A percentile compares a stretch with the other conserved stretches of the same genome.
These are phyloP conservation scores for Zarea fungicola DNA, from an alignment of 2,329 filamentous ascomycete genomes.

Conservation along the genomic window DNA sequence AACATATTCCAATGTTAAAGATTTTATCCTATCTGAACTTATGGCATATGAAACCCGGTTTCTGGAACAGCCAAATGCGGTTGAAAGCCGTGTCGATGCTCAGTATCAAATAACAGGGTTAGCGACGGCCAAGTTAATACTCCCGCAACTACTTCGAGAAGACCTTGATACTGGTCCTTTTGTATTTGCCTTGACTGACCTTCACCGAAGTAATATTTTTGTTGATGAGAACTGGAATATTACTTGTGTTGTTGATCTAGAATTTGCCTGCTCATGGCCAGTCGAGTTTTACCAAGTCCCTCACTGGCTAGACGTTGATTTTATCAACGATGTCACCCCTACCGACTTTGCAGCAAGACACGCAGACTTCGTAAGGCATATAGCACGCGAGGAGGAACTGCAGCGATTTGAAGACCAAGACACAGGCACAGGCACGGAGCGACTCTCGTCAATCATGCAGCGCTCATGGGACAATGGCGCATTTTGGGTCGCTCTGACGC, in stretches of 20 bases:
- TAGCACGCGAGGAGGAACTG: conserved; percentile 7
- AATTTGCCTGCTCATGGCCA: conserved; percentile 27
- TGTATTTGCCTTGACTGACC: conserved; percentile 30
- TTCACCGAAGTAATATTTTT: conserved; percentile 35
- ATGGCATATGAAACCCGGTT: not conserved
- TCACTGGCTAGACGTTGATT: conserved; percentile 32
- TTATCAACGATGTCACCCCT: conserved; percentile 8
- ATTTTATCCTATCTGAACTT: not conserved
- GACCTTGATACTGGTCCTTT: conserved; percentile 27
- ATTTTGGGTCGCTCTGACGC: not conserved
- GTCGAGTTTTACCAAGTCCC: conserved; percentile 26
- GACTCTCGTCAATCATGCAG: not conserved
- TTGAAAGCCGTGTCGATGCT: not conserved
- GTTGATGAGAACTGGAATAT: conserved; percentile 31
- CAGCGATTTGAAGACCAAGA: not conserved
- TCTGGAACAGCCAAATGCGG: conserved; percentile 8
- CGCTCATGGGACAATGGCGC: not conserved
- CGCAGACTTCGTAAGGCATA: conserved; percentile 7
- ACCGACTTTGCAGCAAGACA: conserved; percentile 7
- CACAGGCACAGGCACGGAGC: not conserved
- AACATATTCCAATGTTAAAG: not conserved
- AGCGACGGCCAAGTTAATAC: conserved; percentile 19
- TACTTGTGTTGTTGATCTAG: conserved; percentile 28
- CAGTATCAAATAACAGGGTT: conserved; percentile 25
- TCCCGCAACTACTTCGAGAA: conserved; percentile 7